Percentiles rank a stretch among this genome's conserved stretches.
These are phyloP conservation scores for Scutellaria baicalensis DNA, from an alignment of 257 asterid species.

Conservation along the genomic window DNA sequence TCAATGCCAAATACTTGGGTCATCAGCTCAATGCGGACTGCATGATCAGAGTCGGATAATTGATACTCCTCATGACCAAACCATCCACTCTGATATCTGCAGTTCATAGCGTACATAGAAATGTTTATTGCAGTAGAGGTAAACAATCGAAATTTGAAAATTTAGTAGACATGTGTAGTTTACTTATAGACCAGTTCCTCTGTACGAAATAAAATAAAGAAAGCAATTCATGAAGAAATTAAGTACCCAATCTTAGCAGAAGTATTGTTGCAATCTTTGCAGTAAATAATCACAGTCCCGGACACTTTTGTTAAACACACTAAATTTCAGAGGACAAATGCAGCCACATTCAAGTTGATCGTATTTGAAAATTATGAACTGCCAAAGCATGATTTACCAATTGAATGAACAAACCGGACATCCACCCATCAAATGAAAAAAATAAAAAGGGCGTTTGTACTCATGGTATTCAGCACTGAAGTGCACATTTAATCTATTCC, in stretches of 20 bases:
- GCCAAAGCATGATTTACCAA: not conserved
- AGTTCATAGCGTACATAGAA: conserved; percentile 17
- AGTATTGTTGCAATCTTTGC: not conserved
- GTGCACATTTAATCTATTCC: not conserved
- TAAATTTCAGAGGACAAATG: not conserved
- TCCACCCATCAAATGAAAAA: not conserved
- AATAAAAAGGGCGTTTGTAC: not conserved
- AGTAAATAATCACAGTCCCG: not conserved
- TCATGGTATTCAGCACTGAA: not conserved
- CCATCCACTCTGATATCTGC: conserved; percentile 96
- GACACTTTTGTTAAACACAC: not conserved
- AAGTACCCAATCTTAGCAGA: not conserved
- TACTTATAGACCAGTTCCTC: not conserved
- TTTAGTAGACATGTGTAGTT: not conserved
- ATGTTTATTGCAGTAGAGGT: not conserved
- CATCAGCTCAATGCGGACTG: conserved; percentile 77
- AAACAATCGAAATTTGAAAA: not conserved
- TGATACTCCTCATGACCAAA: conserved; percentile 53
- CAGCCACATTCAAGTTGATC: not conserved
- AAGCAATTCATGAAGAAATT: not conserved
- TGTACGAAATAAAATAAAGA: not conserved
- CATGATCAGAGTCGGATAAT: conserved; percentile 70
- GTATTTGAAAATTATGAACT: not conserved
- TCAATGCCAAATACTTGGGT: conserved; percentile 86
- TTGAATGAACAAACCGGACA: not conserved